phyloP scores from a whole-genome alignment of 176 grass and related monocot species.

The Triticum turgidum region DNA sequence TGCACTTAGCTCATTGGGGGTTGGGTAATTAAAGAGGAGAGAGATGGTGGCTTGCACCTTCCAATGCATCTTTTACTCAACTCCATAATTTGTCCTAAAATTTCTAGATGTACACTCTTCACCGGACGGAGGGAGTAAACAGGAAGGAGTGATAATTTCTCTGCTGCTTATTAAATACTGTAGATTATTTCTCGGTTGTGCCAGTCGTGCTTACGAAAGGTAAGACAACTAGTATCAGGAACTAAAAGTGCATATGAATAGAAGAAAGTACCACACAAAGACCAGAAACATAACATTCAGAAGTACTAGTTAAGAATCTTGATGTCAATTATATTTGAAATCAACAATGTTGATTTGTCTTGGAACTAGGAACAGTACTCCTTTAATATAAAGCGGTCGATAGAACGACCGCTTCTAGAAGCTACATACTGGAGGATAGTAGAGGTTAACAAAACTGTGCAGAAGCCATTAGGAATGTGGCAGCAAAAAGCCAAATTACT shows the following conservation, averaged over 20 bases:
- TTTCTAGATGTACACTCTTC: too few relatives aligned
- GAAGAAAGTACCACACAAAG: background rate
- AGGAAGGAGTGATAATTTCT: background rate
- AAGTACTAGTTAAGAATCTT: constrained; percentile 22
- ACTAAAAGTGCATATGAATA: background rate
- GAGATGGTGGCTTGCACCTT: too few relatives aligned
- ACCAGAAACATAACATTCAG: background rate
- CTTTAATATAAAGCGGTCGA: constrained; percentile 18
- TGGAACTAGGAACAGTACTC: background rate
- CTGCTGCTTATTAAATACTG: background rate
- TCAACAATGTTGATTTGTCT: constrained; percentile 27
- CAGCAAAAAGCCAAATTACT: constrained; percentile 38
- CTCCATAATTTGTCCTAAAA: too few relatives aligned
- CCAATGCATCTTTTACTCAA: too few relatives aligned
- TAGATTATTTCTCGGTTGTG: background rate
- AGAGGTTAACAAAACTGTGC: constrained; percentile 28
- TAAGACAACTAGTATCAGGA: background rate
- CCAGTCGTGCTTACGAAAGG: too few relatives aligned
- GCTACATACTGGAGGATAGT: constrained; percentile 24
- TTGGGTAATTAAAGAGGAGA: too few relatives aligned
- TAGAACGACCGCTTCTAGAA: constrained; percentile 26
- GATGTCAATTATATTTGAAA: constrained; percentile 20
- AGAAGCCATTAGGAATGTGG: constrained; percentile 40
- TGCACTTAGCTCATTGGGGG: too few relatives aligned
- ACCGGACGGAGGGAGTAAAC: background rate